Base-by-base conservation (phyloP, 2,329 filamentous ascomycete species). In the Phoma sp. region DNA sequence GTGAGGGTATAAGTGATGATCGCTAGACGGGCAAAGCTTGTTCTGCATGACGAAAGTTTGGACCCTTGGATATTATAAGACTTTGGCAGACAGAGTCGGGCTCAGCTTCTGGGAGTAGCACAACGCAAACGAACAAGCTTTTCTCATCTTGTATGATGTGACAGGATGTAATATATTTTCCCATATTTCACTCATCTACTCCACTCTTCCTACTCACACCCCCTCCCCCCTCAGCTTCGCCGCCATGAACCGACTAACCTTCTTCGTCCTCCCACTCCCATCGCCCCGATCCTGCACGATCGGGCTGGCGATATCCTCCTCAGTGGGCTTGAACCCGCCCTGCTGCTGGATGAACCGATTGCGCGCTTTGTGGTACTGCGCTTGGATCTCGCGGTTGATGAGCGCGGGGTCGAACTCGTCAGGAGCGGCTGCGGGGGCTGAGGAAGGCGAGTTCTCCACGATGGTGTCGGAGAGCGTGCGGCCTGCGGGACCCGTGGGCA, bases 291-390 rank as follows among this genome's bases (percentile, higher is more conserved):
- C 86, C 48, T 87, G 86, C 39, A 92, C 79, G 1, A 89, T 84
- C 47, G 89, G 82, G 14, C 84, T 78, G 40, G 82, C 83, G 47
- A 84, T 81, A 55, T 91, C 86, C 55, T 89, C 85, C 63, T 91
- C 85, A 52, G 85, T 83, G 2, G 71, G 65, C 65, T 89, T 77
- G 72, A 96, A 96, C 3, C 92, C 92, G 46, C 92, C 92, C 65
- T 95, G 86, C 64, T 87, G 84, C 62, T 91, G 86, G 48, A 97
- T 92, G 75, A 96, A 87, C 66, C 84, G 85, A 70, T 93, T 96
- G 18, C 93, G 88, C 73, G 90, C 81, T 39, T 85, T 86, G 72
- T 96, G 89, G 73, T 96, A 96, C 69, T 96, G 90, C 33, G 86
- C 84, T 7, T 90, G 88, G 11, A 96, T 86, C 72, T 96, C 89